These are phyloP conservation scores for Xerocomellus amylosporus DNA, from an alignment of 768 basidiomycete species.

Conservation along the genomic window DNA sequence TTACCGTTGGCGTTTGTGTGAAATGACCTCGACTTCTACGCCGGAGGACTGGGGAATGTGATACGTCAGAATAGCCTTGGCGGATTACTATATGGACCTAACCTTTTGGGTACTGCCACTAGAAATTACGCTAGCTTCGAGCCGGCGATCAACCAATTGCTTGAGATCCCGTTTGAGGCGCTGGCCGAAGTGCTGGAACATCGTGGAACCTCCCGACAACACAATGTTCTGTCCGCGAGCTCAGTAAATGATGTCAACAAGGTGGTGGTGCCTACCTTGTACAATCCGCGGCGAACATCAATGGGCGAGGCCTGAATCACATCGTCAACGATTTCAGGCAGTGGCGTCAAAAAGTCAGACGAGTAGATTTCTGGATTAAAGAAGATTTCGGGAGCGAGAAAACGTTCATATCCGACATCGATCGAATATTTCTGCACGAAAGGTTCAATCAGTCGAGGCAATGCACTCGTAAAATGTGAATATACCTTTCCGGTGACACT, in stretches of 20 bases:
- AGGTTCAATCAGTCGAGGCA: slow-evolving; percentile 6
- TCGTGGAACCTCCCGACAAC: slow-evolving; percentile 93
- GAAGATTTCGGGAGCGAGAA: slow-evolving; percentile 98
- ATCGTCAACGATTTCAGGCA: slow-evolving; percentile 93
- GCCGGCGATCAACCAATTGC: slow-evolving; percentile 86
- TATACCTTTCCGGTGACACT: slow-evolving; percentile 87
- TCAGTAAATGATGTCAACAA: background rate
- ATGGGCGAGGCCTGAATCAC: slow-evolving; percentile 97
- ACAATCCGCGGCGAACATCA: slow-evolving; percentile 93
- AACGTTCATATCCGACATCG: slow-evolving; percentile 97
- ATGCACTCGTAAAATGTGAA: background rate
- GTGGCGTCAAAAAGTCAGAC: slow-evolving; percentile 94
- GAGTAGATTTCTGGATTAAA: slow-evolving; percentile 99
- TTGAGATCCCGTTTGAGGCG: slow-evolving; percentile 94
- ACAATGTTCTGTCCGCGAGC: slow-evolving; percentile 79
- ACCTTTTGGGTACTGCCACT: slow-evolving; percentile 80
- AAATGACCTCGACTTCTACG: slow-evolving; percentile 97
- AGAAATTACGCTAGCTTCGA: slow-evolving; percentile 70
- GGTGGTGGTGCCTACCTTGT: slow-evolving; percentile 60
- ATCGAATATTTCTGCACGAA: slow-evolving; percentile 77
- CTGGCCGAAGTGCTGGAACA: slow-evolving; percentile 99
- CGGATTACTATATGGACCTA: slow-evolving; percentile 16
- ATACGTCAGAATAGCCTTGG: slow-evolving; percentile 1
- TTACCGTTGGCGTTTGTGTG: slow-evolving; percentile 94
- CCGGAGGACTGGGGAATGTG: slow-evolving; percentile 71